A percentile compares a stretch with the other conserved stretches of the same genome.
Evolutionary conservation across 148 eudicot species (phyloP).

Genomic region (Silene conica): DNA sequence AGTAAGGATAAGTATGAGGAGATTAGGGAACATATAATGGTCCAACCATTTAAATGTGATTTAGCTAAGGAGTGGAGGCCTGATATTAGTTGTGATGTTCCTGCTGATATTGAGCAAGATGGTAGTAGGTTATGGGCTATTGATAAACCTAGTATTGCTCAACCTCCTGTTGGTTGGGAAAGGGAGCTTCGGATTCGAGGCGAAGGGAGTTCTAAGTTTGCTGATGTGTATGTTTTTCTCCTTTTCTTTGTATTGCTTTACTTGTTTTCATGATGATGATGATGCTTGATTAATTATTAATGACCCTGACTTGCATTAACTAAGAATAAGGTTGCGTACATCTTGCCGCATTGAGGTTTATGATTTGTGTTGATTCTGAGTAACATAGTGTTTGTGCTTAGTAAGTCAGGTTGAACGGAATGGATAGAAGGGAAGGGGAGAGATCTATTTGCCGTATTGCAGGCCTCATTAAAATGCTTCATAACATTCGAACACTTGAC

Average conservation of each 20-base stretch:
- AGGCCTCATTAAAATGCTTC: too few relatives aligned
- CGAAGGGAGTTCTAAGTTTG: constrained; percentile 80
- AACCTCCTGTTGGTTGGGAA: constrained; percentile 89
- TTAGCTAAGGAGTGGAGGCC: constrained; percentile 77
- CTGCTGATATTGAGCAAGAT: constrained; percentile 74
- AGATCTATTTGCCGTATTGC: background rate
- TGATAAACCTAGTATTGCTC: constrained; percentile 85
- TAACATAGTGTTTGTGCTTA: background rate
- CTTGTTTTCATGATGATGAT: too few relatives aligned
- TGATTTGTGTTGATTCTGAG: background rate
- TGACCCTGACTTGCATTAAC: too few relatives aligned
- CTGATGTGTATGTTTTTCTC: constrained; percentile 67
- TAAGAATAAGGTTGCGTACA: too few relatives aligned
- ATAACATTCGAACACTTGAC: too few relatives aligned
- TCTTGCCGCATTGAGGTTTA: too few relatives aligned
- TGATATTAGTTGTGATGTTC: constrained; percentile 62
- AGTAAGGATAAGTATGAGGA: constrained; percentile 86
- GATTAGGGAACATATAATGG: constrained; percentile 73
- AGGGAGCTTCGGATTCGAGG: constrained; percentile 74
- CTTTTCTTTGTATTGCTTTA: background rate
- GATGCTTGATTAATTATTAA: too few relatives aligned
- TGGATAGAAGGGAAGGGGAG: too few relatives aligned
- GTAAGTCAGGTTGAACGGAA: background rate
- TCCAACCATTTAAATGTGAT: constrained; percentile 66
- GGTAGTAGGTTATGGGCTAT: constrained; percentile 91